Evolutionary conservation across 768 basidiomycete species (phyloP).

Genomic region (Clitopilus hobsonii): DNA sequence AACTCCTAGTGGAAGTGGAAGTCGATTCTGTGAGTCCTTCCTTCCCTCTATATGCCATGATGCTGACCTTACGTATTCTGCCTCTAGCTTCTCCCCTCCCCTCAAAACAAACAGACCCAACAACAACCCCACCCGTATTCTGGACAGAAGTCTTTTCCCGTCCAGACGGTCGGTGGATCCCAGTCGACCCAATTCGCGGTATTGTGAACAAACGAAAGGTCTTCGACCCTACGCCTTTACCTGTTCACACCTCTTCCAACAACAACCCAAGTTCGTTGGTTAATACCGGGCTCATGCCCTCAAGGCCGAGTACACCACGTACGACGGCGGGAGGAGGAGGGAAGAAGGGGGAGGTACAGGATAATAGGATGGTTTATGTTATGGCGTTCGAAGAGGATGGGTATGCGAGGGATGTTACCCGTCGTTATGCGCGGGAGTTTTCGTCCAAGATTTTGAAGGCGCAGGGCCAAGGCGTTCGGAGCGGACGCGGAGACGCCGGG

Average conservation of each 20-base stretch:
- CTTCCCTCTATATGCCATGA: not conserved
- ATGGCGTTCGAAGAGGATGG: conserved; percentile 94
- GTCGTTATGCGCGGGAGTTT: conserved; percentile 81
- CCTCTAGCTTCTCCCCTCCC: not conserved
- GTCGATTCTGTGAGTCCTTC: conserved; percentile 17
- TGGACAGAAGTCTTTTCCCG: conserved; percentile 98
- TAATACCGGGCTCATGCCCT: conserved; percentile 15
- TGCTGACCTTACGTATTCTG: not conserved
- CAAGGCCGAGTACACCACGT: too few relatives aligned
- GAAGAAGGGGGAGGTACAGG: conserved; percentile 23
- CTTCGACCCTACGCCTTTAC: conserved; percentile 63
- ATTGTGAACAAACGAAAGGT: conserved; percentile 75
- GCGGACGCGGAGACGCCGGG: too few relatives aligned
- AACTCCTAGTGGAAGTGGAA: conserved; percentile 8
- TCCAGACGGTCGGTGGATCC: conserved; percentile 86
- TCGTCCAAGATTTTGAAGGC: conserved; percentile 75
- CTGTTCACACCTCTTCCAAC: not conserved
- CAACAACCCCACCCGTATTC: conserved; percentile 75
- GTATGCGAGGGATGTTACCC: conserved; percentile 86
- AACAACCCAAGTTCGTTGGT: conserved; percentile 13
- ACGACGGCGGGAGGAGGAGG: too few relatives aligned
- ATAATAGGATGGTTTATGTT: conserved; percentile 92
- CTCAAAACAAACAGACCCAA: conserved; percentile 45
- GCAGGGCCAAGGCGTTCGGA: too few relatives aligned
- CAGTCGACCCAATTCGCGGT: conserved; percentile 83